These are phyloP conservation scores for Coemansia sp. DNA, from an alignment of 192 early-diverging fungal species.

Conservation along the genomic window DNA sequence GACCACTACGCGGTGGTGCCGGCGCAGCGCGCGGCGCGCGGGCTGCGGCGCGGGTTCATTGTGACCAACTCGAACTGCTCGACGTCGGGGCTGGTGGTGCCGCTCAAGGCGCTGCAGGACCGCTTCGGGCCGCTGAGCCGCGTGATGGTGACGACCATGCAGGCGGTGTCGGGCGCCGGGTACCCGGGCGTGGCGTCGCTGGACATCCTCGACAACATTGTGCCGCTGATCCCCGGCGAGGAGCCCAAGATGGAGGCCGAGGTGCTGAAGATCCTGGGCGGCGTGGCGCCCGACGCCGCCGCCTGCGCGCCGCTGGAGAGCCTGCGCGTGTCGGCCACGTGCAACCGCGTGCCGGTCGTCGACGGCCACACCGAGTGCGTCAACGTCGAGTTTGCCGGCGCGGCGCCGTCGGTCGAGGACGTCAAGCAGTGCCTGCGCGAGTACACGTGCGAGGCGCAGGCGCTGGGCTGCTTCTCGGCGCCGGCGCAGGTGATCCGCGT, in stretches of 20 bases:
- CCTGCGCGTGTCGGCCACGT: conserved; percentile 85
- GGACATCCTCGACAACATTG: conserved; percentile 95
- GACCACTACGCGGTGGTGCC: conserved; percentile 80
- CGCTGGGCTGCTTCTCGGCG: conserved; percentile 71
- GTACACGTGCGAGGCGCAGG: conserved; percentile 81
- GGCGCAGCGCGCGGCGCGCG: conserved; percentile 61
- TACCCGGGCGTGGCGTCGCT: conserved; percentile 94
- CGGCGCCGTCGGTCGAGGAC: conserved; percentile 70
- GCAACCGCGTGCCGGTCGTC: conserved; percentile 94
- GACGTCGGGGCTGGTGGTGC: conserved; percentile 93
- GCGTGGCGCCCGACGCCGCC: conserved; percentile 49
- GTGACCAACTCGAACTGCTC: conserved; percentile 99
- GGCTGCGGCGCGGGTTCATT: conserved; percentile 75
- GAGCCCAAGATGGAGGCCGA: conserved; percentile 98
- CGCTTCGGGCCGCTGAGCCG: conserved; percentile 80
- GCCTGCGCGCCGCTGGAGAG: conserved; percentile 50
- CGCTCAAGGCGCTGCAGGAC: conserved; percentile 83
- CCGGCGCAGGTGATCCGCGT: conserved; percentile 75
- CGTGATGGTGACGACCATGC: conserved; percentile 86
- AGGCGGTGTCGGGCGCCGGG: conserved; percentile 96
- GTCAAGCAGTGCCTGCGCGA: conserved; percentile 64
- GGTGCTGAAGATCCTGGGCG: conserved; percentile 86
- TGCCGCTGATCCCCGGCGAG: conserved; percentile 92
- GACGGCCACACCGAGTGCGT: conserved; percentile 95
- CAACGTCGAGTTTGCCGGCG: conserved; percentile 71